Evolutionary conservation across 441 rosid genomes (phyloP).

Genomic region (Biscutella laevigata): DNA sequence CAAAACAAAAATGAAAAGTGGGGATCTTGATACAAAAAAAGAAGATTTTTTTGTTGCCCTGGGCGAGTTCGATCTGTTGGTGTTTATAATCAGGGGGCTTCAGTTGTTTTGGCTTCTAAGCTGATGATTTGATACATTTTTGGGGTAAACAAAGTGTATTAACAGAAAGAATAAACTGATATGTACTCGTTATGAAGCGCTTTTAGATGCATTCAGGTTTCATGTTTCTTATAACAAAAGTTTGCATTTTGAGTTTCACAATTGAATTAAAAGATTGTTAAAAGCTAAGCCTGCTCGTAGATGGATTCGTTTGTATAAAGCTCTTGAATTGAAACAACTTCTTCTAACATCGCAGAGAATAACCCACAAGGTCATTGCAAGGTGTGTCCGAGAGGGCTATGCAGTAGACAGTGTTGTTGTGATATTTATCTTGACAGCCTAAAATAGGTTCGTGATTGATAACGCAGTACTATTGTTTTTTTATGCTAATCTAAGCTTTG

Average conservation of each 20-base stretch:
- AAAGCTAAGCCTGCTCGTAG: neutral
- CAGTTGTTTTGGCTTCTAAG: neutral
- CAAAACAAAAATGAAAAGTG: neutral
- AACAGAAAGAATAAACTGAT: neutral
- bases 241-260: constrained; percentile 10
- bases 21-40: constrained; percentile 9
- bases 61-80: neutral
- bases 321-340: neutral
- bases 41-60: neutral
- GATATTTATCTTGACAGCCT: too few species aligned
- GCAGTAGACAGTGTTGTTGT: neutral
- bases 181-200: neutral
- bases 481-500: neutral
- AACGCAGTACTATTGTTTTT: neutral
- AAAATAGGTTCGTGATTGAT: constrained; percentile 4
- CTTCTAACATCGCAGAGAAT: neutral
- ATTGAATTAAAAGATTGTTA: neutral
- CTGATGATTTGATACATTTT: neutral
- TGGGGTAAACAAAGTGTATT: neutral
- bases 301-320: neutral
- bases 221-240: neutral
- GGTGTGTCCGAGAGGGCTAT: neutral
- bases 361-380: neutral
- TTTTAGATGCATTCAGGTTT: neutral
- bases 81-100: neutral